These are phyloP conservation scores for Neopestalotiopsis rosae DNA, from an alignment of 2,329 filamentous ascomycete genomes.

Conservation along the genomic window DNA sequence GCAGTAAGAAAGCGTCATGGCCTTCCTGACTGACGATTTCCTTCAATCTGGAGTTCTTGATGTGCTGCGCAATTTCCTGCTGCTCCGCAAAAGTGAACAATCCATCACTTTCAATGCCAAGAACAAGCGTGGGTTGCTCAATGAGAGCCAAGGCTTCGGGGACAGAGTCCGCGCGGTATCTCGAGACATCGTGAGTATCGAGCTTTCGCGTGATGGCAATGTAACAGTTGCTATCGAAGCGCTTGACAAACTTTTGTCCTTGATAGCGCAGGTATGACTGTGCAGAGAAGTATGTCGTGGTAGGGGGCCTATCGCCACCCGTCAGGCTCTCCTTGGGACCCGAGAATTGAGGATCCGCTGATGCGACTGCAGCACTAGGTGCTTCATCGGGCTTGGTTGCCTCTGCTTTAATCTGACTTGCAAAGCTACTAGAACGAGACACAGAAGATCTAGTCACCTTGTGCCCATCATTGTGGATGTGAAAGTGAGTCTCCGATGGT, in stretches of 20 bases:
- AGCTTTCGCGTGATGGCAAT: constrained; percentile 98
- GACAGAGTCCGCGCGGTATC: constrained; percentile 72
- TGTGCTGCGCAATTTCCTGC: constrained; percentile 83
- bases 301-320: constrained; percentile 56
- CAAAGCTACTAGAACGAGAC: constrained; percentile 53
- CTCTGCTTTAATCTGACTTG: constrained; percentile 36
- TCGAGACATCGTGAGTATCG: constrained; percentile 93
- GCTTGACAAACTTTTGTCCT: constrained; percentile 92
- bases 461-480: constrained; percentile 85
- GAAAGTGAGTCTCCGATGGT: constrained; percentile 75
- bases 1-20: constrained; percentile 93
- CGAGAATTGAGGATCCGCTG: constrained; percentile 71
- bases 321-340: constrained; percentile 62
- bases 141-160: constrained; percentile 80
- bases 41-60: constrained; percentile 78
- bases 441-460: constrained; percentile 59
- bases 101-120: constrained; percentile 95
- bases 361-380: constrained; percentile 33
- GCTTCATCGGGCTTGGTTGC: constrained; percentile 27
- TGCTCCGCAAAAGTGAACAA: constrained; percentile 98
- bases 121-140: constrained; percentile 85
- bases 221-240: constrained; percentile 98
- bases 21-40: constrained; percentile 94
- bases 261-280: constrained; percentile 98
- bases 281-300: constrained; percentile 93